These are phyloP conservation scores for Aureobasidium vineae DNA, from an alignment of 2,329 filamentous ascomycete species.

Conservation along the genomic window DNA sequence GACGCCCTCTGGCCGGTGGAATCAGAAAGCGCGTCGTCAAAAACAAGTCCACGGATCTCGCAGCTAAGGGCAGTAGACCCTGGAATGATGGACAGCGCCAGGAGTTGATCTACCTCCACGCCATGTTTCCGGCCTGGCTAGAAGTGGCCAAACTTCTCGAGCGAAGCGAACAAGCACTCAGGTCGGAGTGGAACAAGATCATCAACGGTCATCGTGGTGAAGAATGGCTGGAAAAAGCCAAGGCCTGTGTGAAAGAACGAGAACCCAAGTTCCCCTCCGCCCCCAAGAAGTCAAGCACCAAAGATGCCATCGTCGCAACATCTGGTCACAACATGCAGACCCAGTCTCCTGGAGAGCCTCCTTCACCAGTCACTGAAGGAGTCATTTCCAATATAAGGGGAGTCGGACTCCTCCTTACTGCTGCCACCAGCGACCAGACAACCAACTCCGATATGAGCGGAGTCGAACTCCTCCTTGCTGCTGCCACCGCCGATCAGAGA, in stretches of 20 bases:
- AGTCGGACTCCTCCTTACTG: too few relatives aligned
- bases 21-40: neutral
- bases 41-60: conserved; percentile 4
- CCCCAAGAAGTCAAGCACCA: neutral
- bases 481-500: too few relatives aligned
- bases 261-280: neutral
- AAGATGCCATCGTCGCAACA: neutral
- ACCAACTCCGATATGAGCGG: too few relatives aligned
- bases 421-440: too few relatives aligned
- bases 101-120: neutral
- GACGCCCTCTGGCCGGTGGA: too few relatives aligned
- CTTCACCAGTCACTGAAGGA: too few relatives aligned
- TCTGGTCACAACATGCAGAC: neutral
- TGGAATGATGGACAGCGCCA: neutral
- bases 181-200: conserved; percentile 3
- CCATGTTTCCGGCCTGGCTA: neutral
- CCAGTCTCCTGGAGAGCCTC: too few relatives aligned
- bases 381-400: too few relatives aligned
- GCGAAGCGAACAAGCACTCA: neutral
- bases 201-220: neutral
- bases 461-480: too few relatives aligned
- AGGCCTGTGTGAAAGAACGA: neutral
- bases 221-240: neutral
- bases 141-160: neutral
- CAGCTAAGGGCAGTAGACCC: neutral